Percentiles rank a stretch among this genome's conserved stretches.
phyloP scores from a whole-genome alignment of 1,284 basidiomycete species.

The Ganoderma resinaceum region DNA sequence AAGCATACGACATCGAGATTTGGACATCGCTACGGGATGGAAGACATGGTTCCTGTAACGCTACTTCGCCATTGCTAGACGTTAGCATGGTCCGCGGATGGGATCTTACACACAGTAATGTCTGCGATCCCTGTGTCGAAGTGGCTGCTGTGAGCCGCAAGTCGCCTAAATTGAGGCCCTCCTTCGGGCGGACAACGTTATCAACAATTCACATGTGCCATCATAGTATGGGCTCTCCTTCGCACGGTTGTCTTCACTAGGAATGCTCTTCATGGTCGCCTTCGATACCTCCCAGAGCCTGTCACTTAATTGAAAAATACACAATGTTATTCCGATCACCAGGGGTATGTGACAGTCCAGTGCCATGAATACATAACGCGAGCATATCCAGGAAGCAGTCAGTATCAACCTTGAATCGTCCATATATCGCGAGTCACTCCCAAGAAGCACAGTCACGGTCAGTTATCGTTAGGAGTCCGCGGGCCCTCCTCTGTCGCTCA shows the following conservation, averaged over 20 bases:
- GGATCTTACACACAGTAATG: no score
- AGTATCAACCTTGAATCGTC: neutral
- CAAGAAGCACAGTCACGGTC: neutral
- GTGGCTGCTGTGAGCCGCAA: neutral
- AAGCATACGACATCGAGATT: neutral
- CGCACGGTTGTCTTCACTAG: neutral
- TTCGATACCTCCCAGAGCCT: neutral
- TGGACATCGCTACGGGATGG: neutral
- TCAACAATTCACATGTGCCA: neutral
- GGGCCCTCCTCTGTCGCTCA: neutral
- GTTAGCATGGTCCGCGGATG: neutral
- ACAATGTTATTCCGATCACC: constrained; percentile 1
- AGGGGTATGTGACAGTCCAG: neutral
- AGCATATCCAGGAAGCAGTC: neutral
- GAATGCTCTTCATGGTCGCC: neutral
- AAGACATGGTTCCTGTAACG: neutral
- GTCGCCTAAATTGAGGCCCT: neutral
- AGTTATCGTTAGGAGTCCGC: neutral
- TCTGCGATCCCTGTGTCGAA: no score
- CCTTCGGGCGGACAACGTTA: neutral
- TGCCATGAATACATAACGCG: neutral
- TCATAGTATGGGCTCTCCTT: neutral
- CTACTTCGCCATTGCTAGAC: neutral
- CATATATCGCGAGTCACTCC: neutral
- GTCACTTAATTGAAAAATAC: neutral